Percentiles rank a stretch among this genome's conserved stretches.
Conservation (phyloP, 208 protist genomes). For the Porcisia deanei region DNA sequence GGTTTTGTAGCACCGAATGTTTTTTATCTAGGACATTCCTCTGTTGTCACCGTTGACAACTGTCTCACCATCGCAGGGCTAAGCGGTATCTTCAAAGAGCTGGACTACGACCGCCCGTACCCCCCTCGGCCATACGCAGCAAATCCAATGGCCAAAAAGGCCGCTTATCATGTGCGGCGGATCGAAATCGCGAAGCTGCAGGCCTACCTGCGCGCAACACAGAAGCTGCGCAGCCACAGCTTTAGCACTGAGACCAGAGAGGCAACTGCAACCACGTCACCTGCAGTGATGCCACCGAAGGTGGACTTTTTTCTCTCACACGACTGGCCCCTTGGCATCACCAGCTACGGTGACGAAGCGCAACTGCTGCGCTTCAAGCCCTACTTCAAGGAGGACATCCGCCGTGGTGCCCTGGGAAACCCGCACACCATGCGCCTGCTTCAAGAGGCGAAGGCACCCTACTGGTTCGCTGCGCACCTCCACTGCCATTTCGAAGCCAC, state of each 20-base stretch:
- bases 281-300: constrained; percentile 3
- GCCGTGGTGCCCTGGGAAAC: constrained; percentile 73
- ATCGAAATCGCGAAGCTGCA: constrained; percentile 88
- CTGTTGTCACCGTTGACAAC: constrained; percentile 90
- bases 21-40: constrained; percentile 97
- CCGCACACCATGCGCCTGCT: constrained; percentile 80
- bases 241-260: constrained; percentile 4
- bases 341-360: constrained; percentile 77
- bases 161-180: constrained; percentile 85
- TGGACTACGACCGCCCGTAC: constrained; percentile 79
- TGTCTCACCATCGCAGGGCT: constrained; percentile 70
- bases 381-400: constrained; percentile 88
- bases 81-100: constrained; percentile 90
- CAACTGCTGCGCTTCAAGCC: constrained; percentile 84
- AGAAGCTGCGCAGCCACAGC: constrained; percentile 1
- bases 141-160: constrained; percentile 54
- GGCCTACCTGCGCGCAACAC: constrained; percentile 31
- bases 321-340: constrained; percentile 92
- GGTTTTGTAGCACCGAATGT: constrained; percentile 98
- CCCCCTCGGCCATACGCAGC: constrained; percentile 66
- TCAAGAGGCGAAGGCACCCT: constrained; percentile 47
- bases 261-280: neutral
- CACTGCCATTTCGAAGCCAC: constrained; percentile 87
- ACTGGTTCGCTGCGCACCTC: constrained; percentile 89
- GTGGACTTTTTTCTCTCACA: constrained; percentile 89